Evolutionary conservation across 192 early-diverging fungal genomes (phyloP).

Genomic region (Ambispora gerdemannii): DNA sequence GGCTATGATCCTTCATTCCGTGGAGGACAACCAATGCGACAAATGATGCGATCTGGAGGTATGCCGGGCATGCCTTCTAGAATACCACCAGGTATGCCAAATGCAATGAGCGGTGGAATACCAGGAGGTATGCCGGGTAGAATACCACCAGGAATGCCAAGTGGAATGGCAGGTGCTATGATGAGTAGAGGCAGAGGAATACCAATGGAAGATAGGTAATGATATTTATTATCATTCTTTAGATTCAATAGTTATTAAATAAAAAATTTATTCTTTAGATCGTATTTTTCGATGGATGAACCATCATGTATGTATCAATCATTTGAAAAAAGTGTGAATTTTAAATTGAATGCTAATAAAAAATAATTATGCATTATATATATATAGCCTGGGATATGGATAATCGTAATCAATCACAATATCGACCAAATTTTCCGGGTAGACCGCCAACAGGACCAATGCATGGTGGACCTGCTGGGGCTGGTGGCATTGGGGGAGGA

Average conservation of each 20-base stretch:
- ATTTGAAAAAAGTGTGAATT: not conserved
- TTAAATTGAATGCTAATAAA: not conserved
- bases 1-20: conserved; percentile 26
- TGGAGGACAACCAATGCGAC: conserved; percentile 20
- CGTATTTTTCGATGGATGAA: conserved; percentile 25
- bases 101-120: conserved; percentile 34
- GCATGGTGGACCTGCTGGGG: too few species aligned
- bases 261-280: too few species aligned
- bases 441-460: conserved; percentile 30
- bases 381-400: conserved; percentile 28
- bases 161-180: conserved; percentile 40
- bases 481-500: too few species aligned
- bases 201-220: conserved; percentile 33
- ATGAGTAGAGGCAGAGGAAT: conserved; percentile 33
- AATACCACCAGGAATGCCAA: conserved; percentile 38
- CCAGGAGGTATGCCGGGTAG: conserved; percentile 35
- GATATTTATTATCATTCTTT: not conserved
- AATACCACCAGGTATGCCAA: conserved; percentile 38
- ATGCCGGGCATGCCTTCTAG: conserved; percentile 44
- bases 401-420: conserved; percentile 10
- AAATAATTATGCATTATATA: not conserved
- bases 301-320: conserved; percentile 6
- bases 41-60: conserved; percentile 31
- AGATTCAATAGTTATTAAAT: too few species aligned
- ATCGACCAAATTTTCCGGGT: conserved; percentile 17